Evolutionary conservation across 768 basidiomycete species (phyloP).

Genomic region (Exsudoporus frostii): DNA sequence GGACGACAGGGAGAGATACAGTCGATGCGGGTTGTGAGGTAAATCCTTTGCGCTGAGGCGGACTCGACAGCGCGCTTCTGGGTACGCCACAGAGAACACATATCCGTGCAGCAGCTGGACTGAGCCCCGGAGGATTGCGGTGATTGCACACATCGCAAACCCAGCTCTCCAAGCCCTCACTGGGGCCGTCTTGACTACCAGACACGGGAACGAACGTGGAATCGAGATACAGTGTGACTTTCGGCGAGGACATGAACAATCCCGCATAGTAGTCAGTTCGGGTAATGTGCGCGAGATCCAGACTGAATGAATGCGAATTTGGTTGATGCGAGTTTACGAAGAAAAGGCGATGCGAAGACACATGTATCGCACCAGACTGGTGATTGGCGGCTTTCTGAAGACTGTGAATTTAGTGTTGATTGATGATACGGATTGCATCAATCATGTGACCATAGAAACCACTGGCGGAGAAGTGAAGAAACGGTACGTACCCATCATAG

Average conservation of each 20-base stretch:
- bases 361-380: conserved; percentile 67
- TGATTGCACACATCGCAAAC: conserved; percentile 87
- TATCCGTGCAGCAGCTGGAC: conserved; percentile 61
- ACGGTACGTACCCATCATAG: conserved; percentile 76
- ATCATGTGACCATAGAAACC: conserved; percentile 18
- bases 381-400: conserved; percentile 78
- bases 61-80: conserved; percentile 37
- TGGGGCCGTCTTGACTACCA: conserved; percentile 28
- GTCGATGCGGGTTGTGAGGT: conserved; percentile 40
- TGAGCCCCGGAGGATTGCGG: conserved; percentile 73
- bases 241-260: conserved; percentile 84
- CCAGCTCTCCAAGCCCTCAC: conserved; percentile 58
- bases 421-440: conserved; percentile 23
- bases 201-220: conserved; percentile 22
- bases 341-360: conserved; percentile 84
- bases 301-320: conserved; percentile 56
- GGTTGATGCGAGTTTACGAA: conserved; percentile 61
- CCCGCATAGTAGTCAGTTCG: conserved; percentile 90
- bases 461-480: neutral
- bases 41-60: conserved; percentile 26
- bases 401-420: conserved; percentile 43
- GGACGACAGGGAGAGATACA: conserved; percentile 28
- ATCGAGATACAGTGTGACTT: conserved; percentile 75
- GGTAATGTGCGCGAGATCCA: conserved; percentile 61
- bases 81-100: conserved; percentile 86